Percentiles rank a stretch among this genome's conserved stretches.
phyloP scores from a whole-genome alignment of 2,329 filamentous ascomycete species.

The Penicillium sp. region DNA sequence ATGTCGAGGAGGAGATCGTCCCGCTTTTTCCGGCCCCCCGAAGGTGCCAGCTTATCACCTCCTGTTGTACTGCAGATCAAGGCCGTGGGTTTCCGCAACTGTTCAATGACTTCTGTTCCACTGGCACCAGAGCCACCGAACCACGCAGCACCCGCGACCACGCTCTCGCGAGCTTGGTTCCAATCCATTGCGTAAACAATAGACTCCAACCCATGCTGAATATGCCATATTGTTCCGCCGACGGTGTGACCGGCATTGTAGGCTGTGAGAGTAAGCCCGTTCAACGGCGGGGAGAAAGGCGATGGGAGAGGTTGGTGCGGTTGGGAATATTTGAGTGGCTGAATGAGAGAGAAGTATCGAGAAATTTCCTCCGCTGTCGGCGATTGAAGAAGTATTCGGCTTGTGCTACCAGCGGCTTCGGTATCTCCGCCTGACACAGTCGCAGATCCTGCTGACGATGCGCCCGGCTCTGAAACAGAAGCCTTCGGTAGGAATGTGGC shows the following conservation, averaged over 20 bases:
- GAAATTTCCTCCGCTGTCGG: conserved; percentile 88
- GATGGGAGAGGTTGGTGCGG: conserved; percentile 86
- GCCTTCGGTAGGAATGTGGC: conserved; percentile 75
- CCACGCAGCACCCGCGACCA: conserved; percentile 91
- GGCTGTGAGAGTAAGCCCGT: conserved; percentile 89
- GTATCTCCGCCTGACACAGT: conserved; percentile 34
- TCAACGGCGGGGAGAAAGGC: conserved; percentile 82
- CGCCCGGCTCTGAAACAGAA: conserved; percentile 62
- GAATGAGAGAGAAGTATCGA: conserved; percentile 85
- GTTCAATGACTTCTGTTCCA: conserved; percentile 88
- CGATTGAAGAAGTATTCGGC: conserved; percentile 60
- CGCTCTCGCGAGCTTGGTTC: conserved; percentile 97
- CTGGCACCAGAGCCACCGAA: conserved; percentile 77
- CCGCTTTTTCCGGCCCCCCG: conserved; percentile 73
- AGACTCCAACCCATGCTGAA: conserved; percentile 93
- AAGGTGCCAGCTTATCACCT: conserved; percentile 66
- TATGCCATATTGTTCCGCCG: conserved; percentile 97
- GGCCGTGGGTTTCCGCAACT: conserved; percentile 87
- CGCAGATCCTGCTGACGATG: conserved; percentile 43
- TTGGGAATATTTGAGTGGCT: conserved; percentile 93
- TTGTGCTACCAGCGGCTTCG: conserved; percentile 29
- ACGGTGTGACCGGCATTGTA: conserved; percentile 96
- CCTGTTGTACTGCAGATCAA: conserved; percentile 88
- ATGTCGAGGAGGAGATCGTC: conserved; percentile 84
- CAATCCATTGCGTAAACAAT: conserved; percentile 98